Evolutionary conservation across 1,284 basidiomycete species (phyloP).

Genomic region (Puccinia coronata): DNA sequence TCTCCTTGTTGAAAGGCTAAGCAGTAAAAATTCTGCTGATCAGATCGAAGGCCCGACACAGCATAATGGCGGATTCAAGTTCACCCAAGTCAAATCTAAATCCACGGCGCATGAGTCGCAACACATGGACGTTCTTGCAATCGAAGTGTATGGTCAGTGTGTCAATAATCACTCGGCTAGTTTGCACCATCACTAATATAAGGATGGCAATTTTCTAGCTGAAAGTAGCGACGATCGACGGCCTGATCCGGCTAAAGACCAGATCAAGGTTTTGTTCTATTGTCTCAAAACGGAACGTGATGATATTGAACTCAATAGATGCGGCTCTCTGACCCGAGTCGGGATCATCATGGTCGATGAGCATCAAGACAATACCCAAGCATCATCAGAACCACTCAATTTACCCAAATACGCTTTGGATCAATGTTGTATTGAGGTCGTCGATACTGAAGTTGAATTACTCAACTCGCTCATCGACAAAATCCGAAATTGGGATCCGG

Average conservation of each 20-base stretch:
- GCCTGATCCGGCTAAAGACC: conserved; percentile 73
- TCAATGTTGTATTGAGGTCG: conserved; percentile 62
- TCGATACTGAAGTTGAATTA: conserved; percentile 76
- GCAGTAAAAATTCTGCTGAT: neutral
- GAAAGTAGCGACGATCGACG: conserved; percentile 64
- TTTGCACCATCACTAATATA: neutral
- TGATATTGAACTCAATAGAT: conserved; percentile 60
- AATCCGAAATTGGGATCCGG: conserved; percentile 79
- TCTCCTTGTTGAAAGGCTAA: neutral
- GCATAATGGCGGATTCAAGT: conserved; percentile 43
- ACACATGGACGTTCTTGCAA: conserved; percentile 75
- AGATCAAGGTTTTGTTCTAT: conserved; percentile 72
- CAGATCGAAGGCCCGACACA: conserved; percentile 50
- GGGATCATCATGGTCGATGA: conserved; percentile 68
- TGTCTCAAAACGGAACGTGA: conserved; percentile 67
- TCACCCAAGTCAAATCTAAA: conserved; percentile 37
- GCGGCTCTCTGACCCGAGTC: conserved; percentile 60
- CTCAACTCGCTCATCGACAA: conserved; percentile 77
- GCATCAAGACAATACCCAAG: conserved; percentile 20
- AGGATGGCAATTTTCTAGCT: neutral
- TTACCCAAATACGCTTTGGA: conserved; percentile 53
- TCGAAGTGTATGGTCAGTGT: conserved; percentile 78
- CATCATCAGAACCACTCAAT: neutral
- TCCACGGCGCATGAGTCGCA: conserved; percentile 67
- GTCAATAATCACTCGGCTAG: neutral